These are phyloP conservation scores for Pharus latifolius DNA, from an alignment of 176 grass and related monocot genomes.

Conservation along the genomic window DNA sequence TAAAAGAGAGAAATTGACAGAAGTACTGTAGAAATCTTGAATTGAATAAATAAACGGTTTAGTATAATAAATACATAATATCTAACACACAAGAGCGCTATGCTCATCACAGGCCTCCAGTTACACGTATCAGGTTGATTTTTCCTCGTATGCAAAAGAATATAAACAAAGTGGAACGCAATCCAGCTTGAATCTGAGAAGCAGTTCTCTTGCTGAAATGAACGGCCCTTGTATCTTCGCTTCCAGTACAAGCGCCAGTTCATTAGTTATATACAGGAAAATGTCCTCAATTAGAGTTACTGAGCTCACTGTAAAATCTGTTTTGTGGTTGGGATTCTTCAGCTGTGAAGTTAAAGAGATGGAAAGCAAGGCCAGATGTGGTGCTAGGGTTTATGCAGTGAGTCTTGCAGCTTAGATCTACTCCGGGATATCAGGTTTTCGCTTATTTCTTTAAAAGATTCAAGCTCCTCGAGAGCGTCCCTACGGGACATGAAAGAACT, in stretches of 20 bases:
- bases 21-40: neutral
- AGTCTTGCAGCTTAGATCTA: conserved; percentile 42
- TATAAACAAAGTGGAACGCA: conserved; percentile 13
- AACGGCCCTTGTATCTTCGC: neutral
- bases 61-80: conserved; percentile 3
- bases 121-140: neutral
- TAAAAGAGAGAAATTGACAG: neutral
- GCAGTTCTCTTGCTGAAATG: neutral
- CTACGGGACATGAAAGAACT: conserved; percentile 64
- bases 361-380: neutral
- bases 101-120: neutral
- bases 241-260: neutral
- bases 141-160: conserved; percentile 20
- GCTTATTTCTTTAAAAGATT: conserved; percentile 66
- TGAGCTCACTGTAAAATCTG: conserved; percentile 9
- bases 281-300: neutral
- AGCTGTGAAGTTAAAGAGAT: neutral
- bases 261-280: conserved; percentile 29
- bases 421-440: conserved; percentile 59
- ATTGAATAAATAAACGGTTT: conserved; percentile 2
- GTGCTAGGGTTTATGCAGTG: conserved; percentile 21
- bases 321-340: neutral
- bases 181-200: neutral
- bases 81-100: neutral
- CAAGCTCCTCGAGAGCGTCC: conserved; percentile 73